Conservation (phyloP, 345 rosid genomes). For the Fremontodendron californicum region DNA sequence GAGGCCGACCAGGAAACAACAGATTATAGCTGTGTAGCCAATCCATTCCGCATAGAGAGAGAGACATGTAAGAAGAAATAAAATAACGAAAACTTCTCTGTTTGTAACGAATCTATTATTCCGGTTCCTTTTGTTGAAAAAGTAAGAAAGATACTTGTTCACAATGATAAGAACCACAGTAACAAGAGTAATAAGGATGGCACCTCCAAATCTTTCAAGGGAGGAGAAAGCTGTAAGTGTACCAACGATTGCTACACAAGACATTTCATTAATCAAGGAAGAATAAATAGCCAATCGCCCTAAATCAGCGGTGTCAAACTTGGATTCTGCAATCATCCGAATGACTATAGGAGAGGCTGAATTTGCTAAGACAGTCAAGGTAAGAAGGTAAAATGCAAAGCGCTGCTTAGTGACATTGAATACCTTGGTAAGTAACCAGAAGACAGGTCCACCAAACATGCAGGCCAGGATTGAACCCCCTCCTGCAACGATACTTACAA, state of each 20-base stretch:
- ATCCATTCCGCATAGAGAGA: slow-evolving; percentile 39
- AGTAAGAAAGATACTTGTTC: slow-evolving; percentile 44
- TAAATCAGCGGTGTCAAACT: slow-evolving; percentile 57
- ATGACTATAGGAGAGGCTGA: slow-evolving; percentile 68
- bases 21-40: slow-evolving; percentile 38
- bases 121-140: slow-evolving; percentile 55
- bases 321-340: slow-evolving; percentile 61
- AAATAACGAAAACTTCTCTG: slow-evolving; percentile 45
- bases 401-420: slow-evolving; percentile 19
- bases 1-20: slow-evolving; percentile 56
- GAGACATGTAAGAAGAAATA: slow-evolving; percentile 34
- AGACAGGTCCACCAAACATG: slow-evolving; percentile 36
- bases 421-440: slow-evolving; percentile 32
- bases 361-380: slow-evolving; percentile 49
- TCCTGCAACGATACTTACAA: slow-evolving; percentile 39
- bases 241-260: slow-evolving; percentile 36
- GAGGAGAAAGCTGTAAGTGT: slow-evolving; percentile 22
- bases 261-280: slow-evolving; percentile 53
- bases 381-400: slow-evolving; percentile 22
- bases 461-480: slow-evolving; percentile 36
- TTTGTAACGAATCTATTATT: slow-evolving; percentile 56
- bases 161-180: slow-evolving; percentile 30
- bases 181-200: slow-evolving; percentile 25
- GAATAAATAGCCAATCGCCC: slow-evolving; percentile 61
- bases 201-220: slow-evolving; percentile 18